These are phyloP conservation scores for Cladophialophora exuberans DNA, from an alignment of 2,329 filamentous ascomycete genomes.

Conservation along the genomic window DNA sequence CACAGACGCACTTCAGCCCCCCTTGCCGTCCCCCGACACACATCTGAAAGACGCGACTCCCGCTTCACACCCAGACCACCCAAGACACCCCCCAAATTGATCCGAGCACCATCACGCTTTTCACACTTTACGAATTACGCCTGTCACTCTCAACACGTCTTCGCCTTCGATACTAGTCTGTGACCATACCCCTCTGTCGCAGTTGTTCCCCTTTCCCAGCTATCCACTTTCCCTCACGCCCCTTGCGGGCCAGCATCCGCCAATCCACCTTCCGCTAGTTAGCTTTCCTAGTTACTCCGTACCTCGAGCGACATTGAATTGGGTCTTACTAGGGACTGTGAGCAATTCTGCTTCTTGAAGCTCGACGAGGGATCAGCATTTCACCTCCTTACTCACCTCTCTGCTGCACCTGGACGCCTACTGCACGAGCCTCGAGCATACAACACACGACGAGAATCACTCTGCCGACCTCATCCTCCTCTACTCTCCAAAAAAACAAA, in stretches of 20 bases:
- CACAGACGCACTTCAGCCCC: conserved; percentile 9
- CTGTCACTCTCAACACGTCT: conserved; percentile 25
- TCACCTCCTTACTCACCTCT: conserved; percentile 19
- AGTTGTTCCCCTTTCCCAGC: conserved; percentile 30
- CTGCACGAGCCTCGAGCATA: conserved; percentile 5
- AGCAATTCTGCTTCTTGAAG: conserved; percentile 24
- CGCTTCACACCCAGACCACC: conserved; percentile 20
- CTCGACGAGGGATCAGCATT: conserved; percentile 18
- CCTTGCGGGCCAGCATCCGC: conserved; percentile 29
- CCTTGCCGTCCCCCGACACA: conserved; percentile 22
- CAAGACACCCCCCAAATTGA: too few relatives aligned
- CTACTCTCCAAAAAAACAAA: conserved; percentile 1
- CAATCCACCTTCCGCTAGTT: conserved; percentile 24
- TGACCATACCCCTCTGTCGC: conserved; percentile 14
- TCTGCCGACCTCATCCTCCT: neutral
- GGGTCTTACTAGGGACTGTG: conserved; percentile 15
- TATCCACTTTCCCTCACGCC: conserved; percentile 32
- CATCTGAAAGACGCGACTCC: conserved; percentile 29
- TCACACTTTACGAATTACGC: conserved; percentile 28
- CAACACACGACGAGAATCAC: neutral
- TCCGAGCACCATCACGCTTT: conserved; percentile 31
- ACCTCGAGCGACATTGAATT: conserved; percentile 28
- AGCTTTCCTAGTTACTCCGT: conserved; percentile 23
- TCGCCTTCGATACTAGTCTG: conserved; percentile 19
- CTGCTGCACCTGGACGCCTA: neutral